Base-by-base conservation (phyloP, 2,329 filamentous ascomycete species). In the Phyllosticta ampelicida region DNA sequence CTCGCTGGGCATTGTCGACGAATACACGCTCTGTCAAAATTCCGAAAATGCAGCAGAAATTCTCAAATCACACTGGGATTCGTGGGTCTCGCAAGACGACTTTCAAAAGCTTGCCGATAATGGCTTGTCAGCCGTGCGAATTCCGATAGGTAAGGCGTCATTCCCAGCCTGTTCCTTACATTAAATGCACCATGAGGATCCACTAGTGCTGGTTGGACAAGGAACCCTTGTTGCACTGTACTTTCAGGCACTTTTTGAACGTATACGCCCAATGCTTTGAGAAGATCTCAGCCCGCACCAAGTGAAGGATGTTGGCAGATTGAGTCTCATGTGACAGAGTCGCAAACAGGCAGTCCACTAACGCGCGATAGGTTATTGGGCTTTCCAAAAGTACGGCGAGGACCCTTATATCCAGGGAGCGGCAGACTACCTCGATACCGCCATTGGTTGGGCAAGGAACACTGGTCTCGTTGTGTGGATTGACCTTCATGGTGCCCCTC, bases 81-180 rank as follows among this genome's bases (percentile, higher is more conserved):
- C 68, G 26, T 83, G 73, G 72, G 76, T 75, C 16, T 74, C 73
- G 16, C 75, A 74, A 62, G 63, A 68, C 13, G 81, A 84, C 64
- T 81, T 85, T 66, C 70, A 80, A 63, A 80, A 78, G 62, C 83
- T 84, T 63, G 75, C 75, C 21, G 67, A 76, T 44, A 75, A 79
- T 0, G 81, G 81, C 4, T 80, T 84, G 69, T 83, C 84, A 65
- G 71, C 80, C 10, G 78, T 84, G 9, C 74, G 81, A 16, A 80
- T 84, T 44, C 81, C 81, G 0, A 74, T 84, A 56, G 80, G 56
- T 58, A 53, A 57, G 50, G 2, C 16, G 6, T 16, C 23, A 9
- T 30, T 13, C 20, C 28, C 8, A 26, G 18, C 19, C 48, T n/a
- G n/a, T n/a, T 16, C 16, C 8, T 44, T 44, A 16, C 36, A 44